Base-by-base conservation (phyloP, 495 filamentous ascomycete species). In the Penicillium ucsense region DNA sequence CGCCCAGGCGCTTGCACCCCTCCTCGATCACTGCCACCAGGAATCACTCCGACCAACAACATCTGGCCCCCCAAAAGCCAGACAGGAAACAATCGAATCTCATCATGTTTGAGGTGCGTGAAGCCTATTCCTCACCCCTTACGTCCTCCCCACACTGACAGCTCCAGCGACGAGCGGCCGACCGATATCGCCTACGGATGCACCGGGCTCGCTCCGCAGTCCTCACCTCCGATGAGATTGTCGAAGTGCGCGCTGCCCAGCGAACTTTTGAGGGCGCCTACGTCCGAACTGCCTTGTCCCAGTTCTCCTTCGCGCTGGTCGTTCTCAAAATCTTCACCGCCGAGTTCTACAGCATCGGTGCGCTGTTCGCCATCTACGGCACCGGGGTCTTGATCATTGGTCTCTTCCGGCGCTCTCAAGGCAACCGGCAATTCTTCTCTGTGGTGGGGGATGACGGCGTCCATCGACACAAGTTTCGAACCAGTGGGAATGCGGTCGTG, bases 231-330 rank as follows among this genome's bases (percentile, higher is more conserved):
- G 71, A 81, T 51, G 92, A 98, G 61, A 79, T 98, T 8, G 86
- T 95, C 45, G 91, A 97, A 62, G 85, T 97, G 55, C 88, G 91
- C 48, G 91, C 91, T 0, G 85, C 90, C 4, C 92, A 98, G 64
- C 79, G 92, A 11, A 98, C 92, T 10, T 98, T 97, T 54, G 92
- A 97, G 72, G 92, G 92, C 1, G 94, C 92, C 32, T 98, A 98
- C 68, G 81, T 95, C 51, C 88, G 92, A 43, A 98, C 92, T 0
- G 88, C 91, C 0, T 81, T 97, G 32, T 84, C 83, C 3, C 90
- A 96, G 64, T 97, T 96, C 76, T 88, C 83, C 43, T 97, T 98
- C 60, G 81, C 91, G 38, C 82, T 98, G 11, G 81, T 98, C 49
- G 85, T 98, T 6, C 80, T 98, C 43, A 94, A 91, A 69, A 94